Conservation (phyloP, 1,284 basidiomycete genomes). For the Kalmanozyma brasiliensis region DNA sequence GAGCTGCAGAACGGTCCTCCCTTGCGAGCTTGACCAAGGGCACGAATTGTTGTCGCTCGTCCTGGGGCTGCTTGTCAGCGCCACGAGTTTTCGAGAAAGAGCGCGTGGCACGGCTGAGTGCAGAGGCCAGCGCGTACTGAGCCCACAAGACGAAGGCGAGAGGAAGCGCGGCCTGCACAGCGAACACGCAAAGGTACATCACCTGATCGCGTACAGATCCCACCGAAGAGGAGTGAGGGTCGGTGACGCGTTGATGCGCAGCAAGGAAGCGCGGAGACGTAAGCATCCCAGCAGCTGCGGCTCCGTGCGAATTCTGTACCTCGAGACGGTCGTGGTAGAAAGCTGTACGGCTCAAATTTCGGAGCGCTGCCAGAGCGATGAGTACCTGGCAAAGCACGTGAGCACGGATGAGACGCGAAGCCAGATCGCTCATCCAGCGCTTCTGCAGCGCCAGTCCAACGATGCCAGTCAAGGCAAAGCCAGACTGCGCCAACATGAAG, state of each 20-base stretch:
- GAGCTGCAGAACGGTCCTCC: neutral
- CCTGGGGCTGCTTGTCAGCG: slow-evolving; percentile 2
- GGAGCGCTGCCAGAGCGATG: slow-evolving; percentile 45
- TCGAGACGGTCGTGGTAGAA: slow-evolving; percentile 29
- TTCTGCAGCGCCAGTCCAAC: slow-evolving; percentile 33
- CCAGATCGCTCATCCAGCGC: slow-evolving; percentile 50
- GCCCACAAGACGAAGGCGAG: slow-evolving; percentile 39
- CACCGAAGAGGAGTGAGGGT: slow-evolving; percentile 45
- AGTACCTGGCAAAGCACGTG: slow-evolving; percentile 50
- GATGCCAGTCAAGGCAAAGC: slow-evolving; percentile 41
- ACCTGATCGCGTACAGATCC: slow-evolving; percentile 41
- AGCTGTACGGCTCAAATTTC: slow-evolving; percentile 33
- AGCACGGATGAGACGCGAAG: slow-evolving; percentile 47
- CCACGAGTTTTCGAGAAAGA: slow-evolving; percentile 6
- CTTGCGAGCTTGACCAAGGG: slow-evolving; percentile 9
- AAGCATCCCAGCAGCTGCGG: slow-evolving; percentile 14
- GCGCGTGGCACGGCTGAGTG: slow-evolving; percentile 30
- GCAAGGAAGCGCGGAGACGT: slow-evolving; percentile 20
- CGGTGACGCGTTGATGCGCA: neutral
- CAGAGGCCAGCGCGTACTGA: slow-evolving; percentile 45
- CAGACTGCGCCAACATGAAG: slow-evolving; percentile 52
- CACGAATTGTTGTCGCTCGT: slow-evolving; percentile 1
- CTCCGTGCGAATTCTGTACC: slow-evolving; percentile 3
- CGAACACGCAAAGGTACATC: slow-evolving; percentile 49
- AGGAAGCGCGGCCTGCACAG: slow-evolving; percentile 53